Conservation (phyloP, 192 early-diverging fungal genomes). For the Cladochytrium replicatum region DNA sequence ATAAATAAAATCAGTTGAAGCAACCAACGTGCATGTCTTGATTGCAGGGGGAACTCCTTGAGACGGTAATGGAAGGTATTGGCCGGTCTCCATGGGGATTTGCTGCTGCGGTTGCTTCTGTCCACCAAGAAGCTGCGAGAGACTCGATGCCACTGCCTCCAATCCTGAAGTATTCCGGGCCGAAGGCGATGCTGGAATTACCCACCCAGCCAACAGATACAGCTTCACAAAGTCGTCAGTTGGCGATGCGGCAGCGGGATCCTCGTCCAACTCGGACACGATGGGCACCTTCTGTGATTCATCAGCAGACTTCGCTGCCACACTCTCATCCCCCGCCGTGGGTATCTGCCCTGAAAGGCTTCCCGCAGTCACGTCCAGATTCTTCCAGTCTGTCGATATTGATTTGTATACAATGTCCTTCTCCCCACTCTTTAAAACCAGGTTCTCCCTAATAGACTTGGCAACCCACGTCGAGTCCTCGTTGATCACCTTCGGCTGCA, state of each 20-base stretch:
- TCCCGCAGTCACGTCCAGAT: constrained; percentile 2
- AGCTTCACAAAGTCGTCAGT: constrained; percentile 22
- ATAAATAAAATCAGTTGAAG: constrained; percentile 34
- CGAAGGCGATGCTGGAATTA: constrained; percentile 15
- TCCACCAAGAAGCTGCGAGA: no score
- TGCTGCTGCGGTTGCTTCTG: no score
- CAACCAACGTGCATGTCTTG: constrained; percentile 16
- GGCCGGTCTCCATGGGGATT: not conserved
- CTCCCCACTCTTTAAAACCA: constrained; percentile 17
- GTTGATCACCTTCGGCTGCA: constrained; percentile 27
- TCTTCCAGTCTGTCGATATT: constrained; percentile 6
- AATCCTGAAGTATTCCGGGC: no score
- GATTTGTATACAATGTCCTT: constrained; percentile 5
- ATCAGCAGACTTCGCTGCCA: constrained; percentile 6
- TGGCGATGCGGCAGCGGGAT: not conserved
- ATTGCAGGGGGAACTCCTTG: not conserved
- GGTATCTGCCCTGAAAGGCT: no score
- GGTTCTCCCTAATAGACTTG: constrained; percentile 11
- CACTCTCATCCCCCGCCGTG: not conserved
- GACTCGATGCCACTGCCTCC: no score
- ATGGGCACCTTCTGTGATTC: constrained; percentile 9
- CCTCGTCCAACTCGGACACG: not conserved
- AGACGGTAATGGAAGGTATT: not conserved
- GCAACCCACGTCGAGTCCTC: constrained; percentile 32
- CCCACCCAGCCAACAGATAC: constrained; percentile 34